Evolutionary conservation across 2,329 filamentous ascomycete genomes (phyloP).

Genomic region (Sphaerulina vaccinii): DNA sequence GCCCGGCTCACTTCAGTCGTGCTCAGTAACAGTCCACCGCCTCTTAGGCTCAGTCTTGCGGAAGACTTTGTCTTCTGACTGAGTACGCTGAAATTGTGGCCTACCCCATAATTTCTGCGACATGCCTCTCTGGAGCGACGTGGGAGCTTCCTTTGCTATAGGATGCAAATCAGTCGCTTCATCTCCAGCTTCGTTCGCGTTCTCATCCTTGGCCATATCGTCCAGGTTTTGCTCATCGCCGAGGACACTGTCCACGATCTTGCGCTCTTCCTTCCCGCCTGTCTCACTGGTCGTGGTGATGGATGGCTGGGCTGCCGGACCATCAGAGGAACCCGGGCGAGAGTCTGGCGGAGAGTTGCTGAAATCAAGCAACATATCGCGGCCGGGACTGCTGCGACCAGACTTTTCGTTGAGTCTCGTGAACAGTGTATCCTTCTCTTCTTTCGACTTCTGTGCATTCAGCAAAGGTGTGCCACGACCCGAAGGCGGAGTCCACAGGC

Average conservation of each 20-base stretch:
- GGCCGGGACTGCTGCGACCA: constrained; percentile 13
- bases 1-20: constrained; percentile 12
- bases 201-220: constrained; percentile 17
- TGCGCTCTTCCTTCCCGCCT: constrained; percentile 6
- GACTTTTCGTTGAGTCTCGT: constrained; percentile 17
- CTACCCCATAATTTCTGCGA: constrained; percentile 47
- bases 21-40: constrained; percentile 25
- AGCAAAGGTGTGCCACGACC: constrained; percentile 25
- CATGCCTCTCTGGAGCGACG: constrained; percentile 27
- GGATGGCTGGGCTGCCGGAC: background rate
- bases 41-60: constrained; percentile 22
- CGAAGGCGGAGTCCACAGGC: constrained; percentile 43
- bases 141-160: constrained; percentile 23
- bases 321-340: constrained; percentile 12
- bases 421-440: constrained; percentile 19
- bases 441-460: constrained; percentile 25
- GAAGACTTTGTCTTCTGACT: constrained; percentile 21
- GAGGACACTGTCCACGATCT: constrained; percentile 21
- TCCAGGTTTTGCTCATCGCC: constrained; percentile 8
- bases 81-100: constrained; percentile 22
- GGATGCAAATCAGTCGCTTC: constrained; percentile 20
- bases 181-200: constrained; percentile 20
- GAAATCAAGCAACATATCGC: constrained; percentile 39
- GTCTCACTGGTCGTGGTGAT: background rate
- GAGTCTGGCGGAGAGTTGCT: constrained; percentile 33